Conservation (phyloP, 2,329 filamentous ascomycete species). For the Colletotrichum graminicola region DNA sequence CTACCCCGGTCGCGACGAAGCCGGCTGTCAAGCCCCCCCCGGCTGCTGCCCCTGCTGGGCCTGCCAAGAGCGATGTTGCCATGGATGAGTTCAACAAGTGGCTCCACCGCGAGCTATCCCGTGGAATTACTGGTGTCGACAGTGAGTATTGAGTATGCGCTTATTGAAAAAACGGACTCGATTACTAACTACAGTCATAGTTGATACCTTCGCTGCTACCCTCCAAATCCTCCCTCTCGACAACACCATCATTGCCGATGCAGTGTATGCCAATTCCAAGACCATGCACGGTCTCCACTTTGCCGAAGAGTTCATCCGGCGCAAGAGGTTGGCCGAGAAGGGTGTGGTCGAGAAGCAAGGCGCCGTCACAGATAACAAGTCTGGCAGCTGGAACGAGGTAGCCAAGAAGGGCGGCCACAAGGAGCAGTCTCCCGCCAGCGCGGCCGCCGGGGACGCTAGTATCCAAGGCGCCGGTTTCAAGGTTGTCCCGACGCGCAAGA, state of each 20-base stretch:
- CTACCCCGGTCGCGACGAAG: slow-evolving; percentile 61
- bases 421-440: slow-evolving; percentile 55
- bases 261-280: slow-evolving; percentile 86
- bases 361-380: slow-evolving; percentile 64
- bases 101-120: slow-evolving; percentile 82
- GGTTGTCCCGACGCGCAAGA: slow-evolving; percentile 93
- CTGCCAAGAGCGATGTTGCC: slow-evolving; percentile 66
- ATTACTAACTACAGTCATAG: slow-evolving; percentile 60
- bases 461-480: slow-evolving; percentile 79
- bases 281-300: slow-evolving; percentile 95
- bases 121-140: slow-evolving; percentile 72
- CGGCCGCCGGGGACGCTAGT: slow-evolving; percentile 49
- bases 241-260: slow-evolving; percentile 85
- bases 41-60: slow-evolving; percentile 60
- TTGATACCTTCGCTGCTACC: slow-evolving; percentile 83
- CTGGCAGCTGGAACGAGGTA: slow-evolving; percentile 86
- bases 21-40: slow-evolving; percentile 62
- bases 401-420: slow-evolving; percentile 85
- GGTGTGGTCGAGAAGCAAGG: slow-evolving; percentile 84
- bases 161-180: accelerated
- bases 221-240: slow-evolving; percentile 83
- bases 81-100: slow-evolving; percentile 96
- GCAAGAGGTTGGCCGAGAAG: slow-evolving; percentile 93
- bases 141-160: slow-evolving; percentile 56
- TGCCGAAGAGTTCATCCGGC: slow-evolving; percentile 92